Percentiles rank a stretch among this genome's conserved stretches.
phyloP scores from a whole-genome alignment of 768 basidiomycete genomes.

The Baorangia bicolor region DNA sequence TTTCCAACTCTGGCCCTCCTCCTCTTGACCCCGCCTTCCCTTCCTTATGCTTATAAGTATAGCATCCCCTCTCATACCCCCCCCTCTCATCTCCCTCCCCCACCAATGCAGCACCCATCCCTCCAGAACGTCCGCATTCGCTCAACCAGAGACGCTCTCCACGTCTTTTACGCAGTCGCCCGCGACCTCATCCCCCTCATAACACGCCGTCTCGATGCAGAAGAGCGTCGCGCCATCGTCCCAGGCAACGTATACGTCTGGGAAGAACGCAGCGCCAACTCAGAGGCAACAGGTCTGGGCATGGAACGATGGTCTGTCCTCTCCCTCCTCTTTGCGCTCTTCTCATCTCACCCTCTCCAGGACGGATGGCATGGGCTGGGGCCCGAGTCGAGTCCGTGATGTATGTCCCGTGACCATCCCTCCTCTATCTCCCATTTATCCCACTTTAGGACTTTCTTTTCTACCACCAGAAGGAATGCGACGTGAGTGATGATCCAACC shows the following conservation, averaged over 20 bases:
- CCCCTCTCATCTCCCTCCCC: conserved; percentile 25
- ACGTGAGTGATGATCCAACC: conserved; percentile 39
- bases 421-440: conserved; percentile 2
- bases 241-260: conserved; percentile 85
- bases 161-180: conserved; percentile 78
- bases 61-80: conserved; percentile 25
- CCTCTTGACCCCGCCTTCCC: conserved; percentile 23
- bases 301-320: conserved; percentile 75
- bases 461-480: conserved; percentile 50
- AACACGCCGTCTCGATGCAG: conserved; percentile 77
- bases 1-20: conserved; percentile 23
- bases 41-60: conserved; percentile 34
- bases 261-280: conserved; percentile 84
- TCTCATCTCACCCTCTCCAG: conserved; percentile 22
- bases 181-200: conserved; percentile 68
- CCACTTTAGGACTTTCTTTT: conserved; percentile 51
- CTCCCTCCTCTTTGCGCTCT: neutral
- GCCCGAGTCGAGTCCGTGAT: conserved; percentile 70
- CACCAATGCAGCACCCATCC: conserved; percentile 71
- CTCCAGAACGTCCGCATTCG: conserved; percentile 74
- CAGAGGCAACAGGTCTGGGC: conserved; percentile 77
- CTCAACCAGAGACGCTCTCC: conserved; percentile 76
- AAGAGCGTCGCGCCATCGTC: conserved; percentile 70
- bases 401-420: conserved; percentile 11
- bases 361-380: conserved; percentile 80